Conservation (phyloP, 2,329 filamentous ascomycete species). For the Cercospora berteroae region DNA sequence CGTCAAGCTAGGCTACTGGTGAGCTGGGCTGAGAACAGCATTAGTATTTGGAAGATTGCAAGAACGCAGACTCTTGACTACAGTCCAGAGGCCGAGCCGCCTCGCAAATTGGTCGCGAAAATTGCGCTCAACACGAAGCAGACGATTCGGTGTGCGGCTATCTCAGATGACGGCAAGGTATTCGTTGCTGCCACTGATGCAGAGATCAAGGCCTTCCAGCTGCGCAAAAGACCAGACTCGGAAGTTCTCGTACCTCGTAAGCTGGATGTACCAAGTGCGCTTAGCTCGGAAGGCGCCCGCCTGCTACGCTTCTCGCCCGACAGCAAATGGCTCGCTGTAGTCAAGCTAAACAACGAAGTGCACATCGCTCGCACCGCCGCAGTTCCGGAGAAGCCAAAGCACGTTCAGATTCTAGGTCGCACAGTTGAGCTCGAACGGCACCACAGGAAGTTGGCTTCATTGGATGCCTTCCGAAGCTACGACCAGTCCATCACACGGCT, state of each 20-base stretch:
- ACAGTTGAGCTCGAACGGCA: conserved; percentile 42
- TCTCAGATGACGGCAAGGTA: conserved; percentile 76
- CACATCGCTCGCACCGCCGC: conserved; percentile 48
- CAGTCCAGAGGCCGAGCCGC: conserved; percentile 22
- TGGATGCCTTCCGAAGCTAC: conserved; percentile 62
- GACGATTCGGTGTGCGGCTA: conserved; percentile 73
- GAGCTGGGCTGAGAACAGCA: conserved; percentile 88
- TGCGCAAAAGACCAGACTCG: conserved; percentile 26
- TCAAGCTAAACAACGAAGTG: conserved; percentile 48
- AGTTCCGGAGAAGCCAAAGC: conserved; percentile 42
- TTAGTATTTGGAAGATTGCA: conserved; percentile 74
- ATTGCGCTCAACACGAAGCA: conserved; percentile 49
- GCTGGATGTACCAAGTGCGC: conserved; percentile 59
- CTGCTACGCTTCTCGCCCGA: conserved; percentile 68
- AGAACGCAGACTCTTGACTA: conserved; percentile 43
- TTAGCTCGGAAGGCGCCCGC: conserved; percentile 64
- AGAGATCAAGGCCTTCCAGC: conserved; percentile 35
- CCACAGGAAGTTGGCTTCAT: conserved; percentile 22
- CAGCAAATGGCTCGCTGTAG: conserved; percentile 64
- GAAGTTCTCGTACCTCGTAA: conserved; percentile 64
- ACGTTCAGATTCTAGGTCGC: conserved; percentile 40
- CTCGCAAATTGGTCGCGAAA: conserved; percentile 37
- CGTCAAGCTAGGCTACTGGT: conserved; percentile 71
- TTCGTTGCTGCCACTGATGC: conserved; percentile 54
- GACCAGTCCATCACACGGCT: conserved; percentile 71